Base-by-base conservation (phyloP, 352 stramenopile genomes). In the Globisporangium splendens region DNA sequence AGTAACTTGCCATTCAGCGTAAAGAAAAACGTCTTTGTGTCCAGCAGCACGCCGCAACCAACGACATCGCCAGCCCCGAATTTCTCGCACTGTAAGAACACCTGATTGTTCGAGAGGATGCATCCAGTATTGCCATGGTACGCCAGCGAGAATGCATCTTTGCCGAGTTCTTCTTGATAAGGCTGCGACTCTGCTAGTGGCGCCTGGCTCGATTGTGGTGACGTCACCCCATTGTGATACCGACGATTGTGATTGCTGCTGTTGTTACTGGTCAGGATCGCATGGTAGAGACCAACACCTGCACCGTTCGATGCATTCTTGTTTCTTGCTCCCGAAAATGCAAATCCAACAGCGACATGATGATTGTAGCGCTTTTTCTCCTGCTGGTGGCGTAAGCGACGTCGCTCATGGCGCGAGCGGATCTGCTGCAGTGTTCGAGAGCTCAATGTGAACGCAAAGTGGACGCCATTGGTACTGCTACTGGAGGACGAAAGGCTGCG, bases 21-120 rank as follows among this genome's bases (percentile, higher is more conserved):
- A 54, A 86, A 89, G 60, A 89, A 89, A 54, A 89, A 87, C 31
- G 75, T 89, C 39, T 78, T 73, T 1, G 73, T 76, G 51, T 88
- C 79, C 10, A 81, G 49, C 43, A 89, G 59, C 14, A 89, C 50
- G 1, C 79, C 79, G 51, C 75, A 85, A 8, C 79, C 79, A 11
- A 89, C 75, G 4, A 85, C 74, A 46, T 89, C 79, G 6, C 73
- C 75, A 7, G 65, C 56, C 28, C 68, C 79, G 54, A 82, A 89
- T 14, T 61, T 64, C 43, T 81, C 69, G 38, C 77, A 88, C 56
- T 83, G 61, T 12, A 85, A 50, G 46, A 76, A 79, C 17, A 69
- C 61, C 15, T 69, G 70, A 35, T 73, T 72, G 55, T 83, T 75
- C 10, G 71, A 81, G 3, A 85, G 17, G 14, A 89, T 68, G n/a